Base-by-base conservation (phyloP, 495 filamentous ascomycete species). In the Elaphomyces granulatus region DNA sequence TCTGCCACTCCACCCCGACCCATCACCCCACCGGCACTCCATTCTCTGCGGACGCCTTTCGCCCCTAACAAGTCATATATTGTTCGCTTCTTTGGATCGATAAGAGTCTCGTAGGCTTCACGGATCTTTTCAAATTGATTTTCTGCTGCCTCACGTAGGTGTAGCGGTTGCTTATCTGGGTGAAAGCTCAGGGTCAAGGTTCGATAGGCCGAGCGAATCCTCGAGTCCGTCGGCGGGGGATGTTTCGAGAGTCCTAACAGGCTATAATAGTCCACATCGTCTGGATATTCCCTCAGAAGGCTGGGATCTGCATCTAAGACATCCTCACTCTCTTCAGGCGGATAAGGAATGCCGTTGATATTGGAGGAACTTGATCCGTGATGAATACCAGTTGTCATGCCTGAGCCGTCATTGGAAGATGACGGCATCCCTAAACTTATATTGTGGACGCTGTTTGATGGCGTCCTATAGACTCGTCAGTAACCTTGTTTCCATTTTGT, bases 131-230 rank as follows among this genome's bases (percentile, higher is more conserved):
- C 61, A 23, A 75, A 73, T 15, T 75, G 64, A 15, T 42, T 54
- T 20, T 60, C 54, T 6, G 74, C 72, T 3, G 62, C 52, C 9
- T 66, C 55, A 19, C 55, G 65, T 21, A 66, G 51, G 21, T 67
- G 54, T 14, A 61, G 38, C 1, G 74, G 68, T 40, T 75, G 72
- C 40, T 69, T 72, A 45, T 78, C 74, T 8, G 73, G 70, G 40
- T 75, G 70, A 36, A 78, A 73, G 32, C 64, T 64, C n/a, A 71
- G 64, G 16, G 66, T 66, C 19, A 77, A 58, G 9, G 59, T 62
- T 23, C 60, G 62, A 43, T 72, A 75, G 8, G 71, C 67, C 15
- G 58, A 61, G 20, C 66, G 66, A 41, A 78, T 68, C 18, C 72
- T 60, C 16, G 62, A 46, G 3, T 66, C 56, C 20, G 67, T 64